These are phyloP conservation scores for Aspergillus neoniger DNA, from an alignment of 2,329 filamentous ascomycete genomes.

Conservation along the genomic window DNA sequence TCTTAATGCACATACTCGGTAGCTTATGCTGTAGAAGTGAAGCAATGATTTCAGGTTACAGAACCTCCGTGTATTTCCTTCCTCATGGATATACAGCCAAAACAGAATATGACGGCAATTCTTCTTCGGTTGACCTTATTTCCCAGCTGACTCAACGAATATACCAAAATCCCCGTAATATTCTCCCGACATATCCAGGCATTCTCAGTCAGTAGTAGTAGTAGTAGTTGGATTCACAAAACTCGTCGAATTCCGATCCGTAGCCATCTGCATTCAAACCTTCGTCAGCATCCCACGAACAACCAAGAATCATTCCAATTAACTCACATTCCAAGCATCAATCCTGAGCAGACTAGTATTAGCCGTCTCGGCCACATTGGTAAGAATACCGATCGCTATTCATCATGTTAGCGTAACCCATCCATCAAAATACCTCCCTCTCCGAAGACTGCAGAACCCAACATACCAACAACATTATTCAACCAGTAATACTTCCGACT, in stretches of 20 bases:
- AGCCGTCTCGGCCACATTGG: conserved; percentile 7
- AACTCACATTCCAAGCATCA: conserved; percentile 32
- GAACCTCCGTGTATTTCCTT: no score
- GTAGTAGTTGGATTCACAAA: neutral
- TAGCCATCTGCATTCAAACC: conserved; percentile 19
- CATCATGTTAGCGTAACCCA: no score
- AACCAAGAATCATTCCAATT: neutral
- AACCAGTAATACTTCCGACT: conserved; percentile 31
- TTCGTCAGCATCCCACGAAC: neutral
- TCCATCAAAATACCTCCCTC: no score
- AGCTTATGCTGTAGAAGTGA: no score
- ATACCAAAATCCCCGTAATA: no score
- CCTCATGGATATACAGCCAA: no score
- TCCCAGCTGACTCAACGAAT: no score
- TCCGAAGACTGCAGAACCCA: neutral
- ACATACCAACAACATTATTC: conserved; percentile 30
- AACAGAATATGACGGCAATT: fast-evolving
- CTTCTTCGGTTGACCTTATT: no score
- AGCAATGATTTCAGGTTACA: no score
- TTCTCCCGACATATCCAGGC: neutral
- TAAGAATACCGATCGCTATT: conserved; percentile 27
- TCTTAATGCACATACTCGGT: no score
- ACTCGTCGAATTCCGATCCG: conserved; percentile 25
- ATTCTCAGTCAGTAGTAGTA: neutral
- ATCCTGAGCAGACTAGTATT: conserved; percentile 21